Evolutionary conservation across 108 stramenopile genomes (phyloP).

Genomic region (Chaetoceros tenuissimus): DNA sequence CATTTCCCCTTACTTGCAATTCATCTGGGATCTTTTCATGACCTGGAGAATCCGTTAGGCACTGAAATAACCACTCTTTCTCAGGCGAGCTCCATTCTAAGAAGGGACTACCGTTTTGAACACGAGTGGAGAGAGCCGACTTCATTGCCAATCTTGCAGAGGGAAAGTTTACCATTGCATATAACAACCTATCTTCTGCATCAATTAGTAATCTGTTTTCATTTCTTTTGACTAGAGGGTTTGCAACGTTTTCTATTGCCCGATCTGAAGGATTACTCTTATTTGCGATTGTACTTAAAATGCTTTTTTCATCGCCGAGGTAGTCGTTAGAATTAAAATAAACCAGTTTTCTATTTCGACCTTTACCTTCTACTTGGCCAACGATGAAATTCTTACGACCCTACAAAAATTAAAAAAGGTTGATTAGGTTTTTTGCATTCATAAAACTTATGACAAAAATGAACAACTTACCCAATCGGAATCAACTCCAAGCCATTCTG

Average conservation of each 20-base stretch:
- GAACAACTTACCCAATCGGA: conserved; percentile 12
- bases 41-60: conserved; percentile 35
- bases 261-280: conserved; percentile 20
- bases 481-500: neutral
- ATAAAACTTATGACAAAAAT: neutral
- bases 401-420: conserved; percentile 3
- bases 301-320: conserved; percentile 36
- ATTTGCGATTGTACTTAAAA: conserved; percentile 30
- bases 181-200: conserved; percentile 46
- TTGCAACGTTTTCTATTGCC: conserved; percentile 29
- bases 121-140: conserved; percentile 26
- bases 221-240: conserved; percentile 23
- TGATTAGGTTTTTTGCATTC: conserved; percentile 9
- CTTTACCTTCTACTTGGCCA: conserved; percentile 8
- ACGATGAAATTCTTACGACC: conserved; percentile 6
- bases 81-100: conserved; percentile 51
- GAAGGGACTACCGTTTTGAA: conserved; percentile 27
- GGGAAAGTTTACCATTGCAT: conserved; percentile 36
- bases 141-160: conserved; percentile 42
- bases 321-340: conserved; percentile 71
- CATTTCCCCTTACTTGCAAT: conserved; percentile 25
- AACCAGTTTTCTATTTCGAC: conserved; percentile 19
- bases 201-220: conserved; percentile 20
- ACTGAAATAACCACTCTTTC: conserved; percentile 58
- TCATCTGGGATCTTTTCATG: conserved; percentile 23